Conservation (phyloP, 2,329 filamentous ascomycete genomes). For the Pseudopyricularia cyperi region DNA sequence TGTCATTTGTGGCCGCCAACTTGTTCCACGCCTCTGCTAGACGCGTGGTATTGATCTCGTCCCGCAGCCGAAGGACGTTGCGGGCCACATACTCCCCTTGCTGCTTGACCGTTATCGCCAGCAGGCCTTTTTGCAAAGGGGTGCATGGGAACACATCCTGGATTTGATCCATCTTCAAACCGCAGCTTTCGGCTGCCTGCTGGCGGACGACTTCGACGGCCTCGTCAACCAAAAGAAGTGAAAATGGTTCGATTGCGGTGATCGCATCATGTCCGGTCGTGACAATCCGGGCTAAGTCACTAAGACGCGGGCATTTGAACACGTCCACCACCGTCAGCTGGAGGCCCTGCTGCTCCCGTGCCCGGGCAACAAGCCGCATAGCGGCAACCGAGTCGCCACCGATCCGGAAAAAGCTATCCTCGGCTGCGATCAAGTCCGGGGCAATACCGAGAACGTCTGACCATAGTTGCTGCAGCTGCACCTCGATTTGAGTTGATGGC, state of each 20-base stretch:
- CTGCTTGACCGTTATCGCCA: constrained; percentile 36
- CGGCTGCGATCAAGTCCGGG: constrained; percentile 19
- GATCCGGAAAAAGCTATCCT: constrained; percentile 33
- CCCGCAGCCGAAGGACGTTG: constrained; percentile 27
- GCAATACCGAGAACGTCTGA: constrained; percentile 18
- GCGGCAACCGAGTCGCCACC: constrained; percentile 35
- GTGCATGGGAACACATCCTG: constrained; percentile 43
- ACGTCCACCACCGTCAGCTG: constrained; percentile 28
- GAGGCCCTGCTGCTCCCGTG: constrained; percentile 20
- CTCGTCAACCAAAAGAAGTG: constrained; percentile 5
- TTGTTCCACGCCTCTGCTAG: constrained; percentile 28
- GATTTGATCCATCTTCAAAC: constrained; percentile 14
- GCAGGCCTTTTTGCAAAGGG: constrained; percentile 38
- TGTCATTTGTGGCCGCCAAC: constrained; percentile 21
- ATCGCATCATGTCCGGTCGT: constrained; percentile 9
- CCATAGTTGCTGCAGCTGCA: constrained; percentile 24
- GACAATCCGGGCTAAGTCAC: constrained; percentile 9
- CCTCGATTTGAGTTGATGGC: constrained; percentile 24
- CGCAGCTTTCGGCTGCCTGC: neutral
- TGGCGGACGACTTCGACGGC: constrained; percentile 4
- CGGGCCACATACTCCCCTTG: constrained; percentile 38
- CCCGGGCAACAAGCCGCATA: constrained; percentile 32
- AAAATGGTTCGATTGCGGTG: constrained; percentile 11
- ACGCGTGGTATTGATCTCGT: constrained; percentile 18
- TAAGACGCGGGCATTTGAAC: constrained; percentile 18